Conservation (phyloP, 805 yeast genomes). For the Blastobotrys mokoenaii region DNA sequence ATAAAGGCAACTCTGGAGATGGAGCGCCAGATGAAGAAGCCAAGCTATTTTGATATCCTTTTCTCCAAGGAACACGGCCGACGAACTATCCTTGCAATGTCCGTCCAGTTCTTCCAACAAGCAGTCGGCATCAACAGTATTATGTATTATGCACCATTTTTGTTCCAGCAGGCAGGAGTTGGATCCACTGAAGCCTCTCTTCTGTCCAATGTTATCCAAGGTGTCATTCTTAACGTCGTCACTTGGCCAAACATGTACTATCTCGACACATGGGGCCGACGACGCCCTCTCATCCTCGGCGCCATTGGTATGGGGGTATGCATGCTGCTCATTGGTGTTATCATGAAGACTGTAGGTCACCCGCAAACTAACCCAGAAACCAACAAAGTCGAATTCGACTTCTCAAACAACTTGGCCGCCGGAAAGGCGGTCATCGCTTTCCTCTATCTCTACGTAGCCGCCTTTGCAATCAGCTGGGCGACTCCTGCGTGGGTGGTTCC, state of each 20-base stretch:
- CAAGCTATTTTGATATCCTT: conserved; percentile 25
- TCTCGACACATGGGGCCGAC: conserved; percentile 27
- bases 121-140: conserved; percentile 61
- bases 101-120: conserved; percentile 43
- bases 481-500: conserved; percentile 65
- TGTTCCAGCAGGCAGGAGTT: conserved; percentile 51
- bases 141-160: conserved; percentile 53
- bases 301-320: conserved; percentile 11
- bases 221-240: conserved; percentile 53
- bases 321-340: conserved; percentile 50
- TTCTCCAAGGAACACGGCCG: conserved; percentile 14
- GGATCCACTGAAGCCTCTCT: conserved; percentile 40
- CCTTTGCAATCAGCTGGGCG: conserved; percentile 49
- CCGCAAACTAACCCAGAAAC: conserved; percentile 16
- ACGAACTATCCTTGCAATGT: conserved; percentile 23
- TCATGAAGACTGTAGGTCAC: conserved; percentile 14
- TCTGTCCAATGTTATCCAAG: conserved; percentile 61
- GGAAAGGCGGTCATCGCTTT: conserved; percentile 35
- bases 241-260: conserved; percentile 51
- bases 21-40: conserved; percentile 34
- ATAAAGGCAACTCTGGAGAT: conserved; percentile 39
- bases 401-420: conserved; percentile 10
- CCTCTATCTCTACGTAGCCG: conserved; percentile 41
- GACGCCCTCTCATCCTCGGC: conserved; percentile 12
- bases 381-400: conserved; percentile 14